Percentiles rank a stretch among this genome's conserved stretches.
Conservation (phyloP, 768 basidiomycete species). For the Mycena filopes region DNA sequence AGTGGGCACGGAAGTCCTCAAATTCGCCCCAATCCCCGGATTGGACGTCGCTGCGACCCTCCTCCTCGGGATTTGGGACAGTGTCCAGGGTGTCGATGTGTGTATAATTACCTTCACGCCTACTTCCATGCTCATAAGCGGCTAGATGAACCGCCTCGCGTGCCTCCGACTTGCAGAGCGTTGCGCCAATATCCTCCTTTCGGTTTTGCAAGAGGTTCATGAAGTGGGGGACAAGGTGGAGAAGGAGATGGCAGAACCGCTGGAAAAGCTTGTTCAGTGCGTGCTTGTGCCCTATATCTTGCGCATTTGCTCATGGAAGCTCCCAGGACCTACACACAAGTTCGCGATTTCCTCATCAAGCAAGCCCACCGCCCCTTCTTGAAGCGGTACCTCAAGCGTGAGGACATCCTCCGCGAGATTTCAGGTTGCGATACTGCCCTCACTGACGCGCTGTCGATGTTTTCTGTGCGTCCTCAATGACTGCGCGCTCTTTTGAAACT, state of each 20-base stretch:
- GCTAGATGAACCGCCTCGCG: conserved; percentile 67
- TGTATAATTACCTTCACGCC: conserved; percentile 36
- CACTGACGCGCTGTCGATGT: conserved; percentile 62
- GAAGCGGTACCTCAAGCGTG: conserved; percentile 73
- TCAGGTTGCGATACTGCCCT: conserved; percentile 62
- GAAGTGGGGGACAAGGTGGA: conserved; percentile 55
- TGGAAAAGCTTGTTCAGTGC: conserved; percentile 57
- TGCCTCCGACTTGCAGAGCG: conserved; percentile 72
- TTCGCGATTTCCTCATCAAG: conserved; percentile 58
- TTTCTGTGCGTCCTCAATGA: conserved; percentile 52
- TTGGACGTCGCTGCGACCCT: conserved; percentile 57
- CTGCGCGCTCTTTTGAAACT: conserved; percentile 18
- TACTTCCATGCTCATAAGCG: background rate
- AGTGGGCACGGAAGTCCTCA: conserved; percentile 47
- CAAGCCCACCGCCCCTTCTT: conserved; percentile 71
- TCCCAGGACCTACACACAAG: conserved; percentile 43
- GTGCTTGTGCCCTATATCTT: conserved; percentile 11
- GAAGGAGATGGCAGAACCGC: conserved; percentile 57
- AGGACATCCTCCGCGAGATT: conserved; percentile 65
- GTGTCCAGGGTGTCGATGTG: conserved; percentile 66
- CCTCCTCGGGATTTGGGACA: conserved; percentile 67
- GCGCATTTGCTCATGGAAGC: background rate
- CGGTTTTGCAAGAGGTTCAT: conserved; percentile 63
- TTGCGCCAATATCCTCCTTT: conserved; percentile 67
- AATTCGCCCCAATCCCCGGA: conserved; percentile 63